Evolutionary conservation across 1,284 basidiomycete genomes (phyloP).

Genomic region (Termitomyces sp.): DNA sequence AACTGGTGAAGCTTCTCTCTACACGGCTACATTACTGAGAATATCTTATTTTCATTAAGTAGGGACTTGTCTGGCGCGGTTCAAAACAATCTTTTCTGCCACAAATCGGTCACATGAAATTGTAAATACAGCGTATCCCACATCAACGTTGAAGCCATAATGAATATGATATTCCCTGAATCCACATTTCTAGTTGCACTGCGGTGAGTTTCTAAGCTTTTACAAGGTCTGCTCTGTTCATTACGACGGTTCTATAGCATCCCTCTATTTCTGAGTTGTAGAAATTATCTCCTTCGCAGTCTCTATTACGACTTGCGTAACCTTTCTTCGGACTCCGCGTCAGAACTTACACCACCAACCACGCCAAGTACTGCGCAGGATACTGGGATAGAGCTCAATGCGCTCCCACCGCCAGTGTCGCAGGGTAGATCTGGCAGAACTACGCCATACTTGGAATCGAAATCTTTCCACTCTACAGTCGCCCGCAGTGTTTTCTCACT

Average conservation of each 20-base stretch:
- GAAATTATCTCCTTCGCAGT: slow-evolving; percentile 27
- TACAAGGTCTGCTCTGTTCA: neutral
- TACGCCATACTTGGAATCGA: slow-evolving; percentile 8
- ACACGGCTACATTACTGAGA: neutral
- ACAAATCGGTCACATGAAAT: neutral
- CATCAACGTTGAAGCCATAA: neutral
- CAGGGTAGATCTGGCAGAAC: slow-evolving; percentile 24
- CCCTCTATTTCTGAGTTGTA: slow-evolving; percentile 20
- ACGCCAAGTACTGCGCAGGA: slow-evolving; percentile 5
- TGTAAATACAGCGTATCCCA: neutral
- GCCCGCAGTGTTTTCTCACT: slow-evolving; percentile 55
- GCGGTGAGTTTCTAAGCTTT: slow-evolving; percentile 4
- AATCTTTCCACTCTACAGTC: slow-evolving; percentile 45
- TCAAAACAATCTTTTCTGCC: neutral
- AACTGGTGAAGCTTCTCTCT: neutral
- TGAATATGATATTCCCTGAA: slow-evolving; percentile 9
- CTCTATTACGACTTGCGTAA: slow-evolving; percentile 51
- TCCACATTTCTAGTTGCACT: slow-evolving; percentile 2
- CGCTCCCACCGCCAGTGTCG: slow-evolving; percentile 40
- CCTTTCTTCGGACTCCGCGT: slow-evolving; percentile 26
- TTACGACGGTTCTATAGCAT: neutral
- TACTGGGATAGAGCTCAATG: slow-evolving; percentile 34
- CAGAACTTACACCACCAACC: slow-evolving; percentile 8
- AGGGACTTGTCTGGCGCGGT: neutral
- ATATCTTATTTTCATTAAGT: neutral